These are phyloP conservation scores for Apophysomyces ossiformis DNA, from an alignment of 371 early-diverging fungal genomes.

Conservation along the genomic window DNA sequence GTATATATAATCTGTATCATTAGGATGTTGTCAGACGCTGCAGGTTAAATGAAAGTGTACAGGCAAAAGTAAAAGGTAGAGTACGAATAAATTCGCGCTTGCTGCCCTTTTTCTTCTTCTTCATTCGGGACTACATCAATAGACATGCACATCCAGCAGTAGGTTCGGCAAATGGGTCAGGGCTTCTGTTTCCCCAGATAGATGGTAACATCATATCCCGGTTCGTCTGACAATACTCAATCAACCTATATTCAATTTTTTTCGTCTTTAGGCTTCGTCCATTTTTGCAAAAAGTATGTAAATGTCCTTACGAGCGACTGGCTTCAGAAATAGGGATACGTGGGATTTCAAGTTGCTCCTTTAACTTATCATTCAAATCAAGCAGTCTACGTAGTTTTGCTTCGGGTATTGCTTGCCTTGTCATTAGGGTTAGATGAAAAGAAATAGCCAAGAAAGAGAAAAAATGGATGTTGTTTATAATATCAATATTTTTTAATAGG, in stretches of 20 bases:
- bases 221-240: conserved; percentile 53
- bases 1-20: too few relatives aligned
- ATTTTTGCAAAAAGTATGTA: background rate
- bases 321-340: conserved; percentile 28
- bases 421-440: background rate
- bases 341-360: conserved; percentile 51
- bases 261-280: background rate
- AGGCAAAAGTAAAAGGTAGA: too few relatives aligned
- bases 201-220: conserved; percentile 52
- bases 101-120: too few relatives aligned
- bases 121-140: conserved; percentile 31
- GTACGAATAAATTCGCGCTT: too few relatives aligned
- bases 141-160: conserved; percentile 46
- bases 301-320: background rate
- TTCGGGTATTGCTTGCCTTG: conserved; percentile 41
- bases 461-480: background rate
- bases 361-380: conserved; percentile 50
- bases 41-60: too few relatives aligned
- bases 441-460: background rate
- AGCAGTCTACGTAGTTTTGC: conserved; percentile 48
- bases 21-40: too few relatives aligned
- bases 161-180: conserved; percentile 52
- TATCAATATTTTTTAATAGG: conserved; percentile 5
- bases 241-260: conserved; percentile 27
- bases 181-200: conserved; percentile 46